phyloP scores from a whole-genome alignment of 1,284 basidiomycete species.

The Pseudozyma pruni region DNA sequence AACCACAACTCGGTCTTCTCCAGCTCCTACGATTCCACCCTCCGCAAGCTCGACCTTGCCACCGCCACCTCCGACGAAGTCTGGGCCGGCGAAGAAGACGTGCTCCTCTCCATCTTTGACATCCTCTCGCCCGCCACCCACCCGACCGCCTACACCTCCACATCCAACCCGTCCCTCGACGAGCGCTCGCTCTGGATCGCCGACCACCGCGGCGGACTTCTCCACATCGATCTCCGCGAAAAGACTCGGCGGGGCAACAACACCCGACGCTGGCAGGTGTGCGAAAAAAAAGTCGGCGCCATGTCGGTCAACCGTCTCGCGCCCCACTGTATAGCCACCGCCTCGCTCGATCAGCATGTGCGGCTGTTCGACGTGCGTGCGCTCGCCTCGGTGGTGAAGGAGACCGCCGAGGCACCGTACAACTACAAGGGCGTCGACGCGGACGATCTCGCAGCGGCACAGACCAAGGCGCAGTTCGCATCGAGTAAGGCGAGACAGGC shows the following conservation, averaged over 20 bases:
- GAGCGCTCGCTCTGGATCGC: slow-evolving; percentile 64
- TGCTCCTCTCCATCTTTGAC: slow-evolving; percentile 63
- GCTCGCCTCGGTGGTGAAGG: slow-evolving; percentile 30
- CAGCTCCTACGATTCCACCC: slow-evolving; percentile 60
- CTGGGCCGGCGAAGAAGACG: slow-evolving; percentile 54
- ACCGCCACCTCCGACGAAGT: slow-evolving; percentile 46
- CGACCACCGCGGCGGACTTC: slow-evolving; percentile 63
- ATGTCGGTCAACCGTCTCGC: slow-evolving; percentile 57
- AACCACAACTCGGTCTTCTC: slow-evolving; percentile 52
- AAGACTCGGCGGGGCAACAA: slow-evolving; percentile 22
- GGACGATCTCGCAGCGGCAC: slow-evolving; percentile 37
- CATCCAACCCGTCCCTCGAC: slow-evolving; percentile 45
- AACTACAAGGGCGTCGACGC: slow-evolving; percentile 53
- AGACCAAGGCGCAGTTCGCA: slow-evolving; percentile 49
- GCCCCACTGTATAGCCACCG: slow-evolving; percentile 61
- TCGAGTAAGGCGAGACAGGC: slow-evolving; percentile 48
- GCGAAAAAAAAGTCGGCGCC: slow-evolving; percentile 66
- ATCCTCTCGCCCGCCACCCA: slow-evolving; percentile 56
- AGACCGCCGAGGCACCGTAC: slow-evolving; percentile 45
- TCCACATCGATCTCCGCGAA: slow-evolving; percentile 60
- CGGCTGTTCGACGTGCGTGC: slow-evolving; percentile 63
- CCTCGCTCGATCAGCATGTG: slow-evolving; percentile 62
- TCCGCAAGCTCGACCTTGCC: slow-evolving; percentile 56
- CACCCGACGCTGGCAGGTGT: slow-evolving; percentile 61
- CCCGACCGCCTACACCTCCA: slow-evolving; percentile 45